These are phyloP conservation scores for Zygosaccharomyces rouxii DNA, from an alignment of 805 yeast genomes.

Conservation along the genomic window DNA sequence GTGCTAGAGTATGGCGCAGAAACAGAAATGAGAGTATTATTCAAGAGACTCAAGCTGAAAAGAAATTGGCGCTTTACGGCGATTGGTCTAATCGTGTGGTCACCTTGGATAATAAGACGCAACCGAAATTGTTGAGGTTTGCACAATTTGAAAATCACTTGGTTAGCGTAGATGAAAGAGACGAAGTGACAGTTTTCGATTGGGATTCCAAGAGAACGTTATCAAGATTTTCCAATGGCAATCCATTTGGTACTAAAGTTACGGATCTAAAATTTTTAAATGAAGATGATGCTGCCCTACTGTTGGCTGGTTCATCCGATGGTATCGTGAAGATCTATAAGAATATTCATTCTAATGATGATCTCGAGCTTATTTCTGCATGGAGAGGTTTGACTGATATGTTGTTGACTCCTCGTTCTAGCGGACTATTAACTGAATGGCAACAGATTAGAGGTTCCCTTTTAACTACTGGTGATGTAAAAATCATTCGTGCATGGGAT, in stretches of 20 bases:
- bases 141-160: slow-evolving; percentile 87
- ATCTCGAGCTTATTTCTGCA: slow-evolving; percentile 65
- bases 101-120: slow-evolving; percentile 65
- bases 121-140: slow-evolving; percentile 73
- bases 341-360: slow-evolving; percentile 55
- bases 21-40: slow-evolving; percentile 83
- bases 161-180: slow-evolving; percentile 77
- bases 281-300: slow-evolving; percentile 85
- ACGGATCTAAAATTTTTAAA: slow-evolving; percentile 83
- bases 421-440: slow-evolving; percentile 90
- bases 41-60: slow-evolving; percentile 85
- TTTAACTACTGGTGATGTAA: slow-evolving; percentile 90
- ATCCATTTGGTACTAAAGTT: slow-evolving; percentile 82
- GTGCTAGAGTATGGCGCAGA: slow-evolving; percentile 81
- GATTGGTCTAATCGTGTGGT: slow-evolving; percentile 70
- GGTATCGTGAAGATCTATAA: slow-evolving; percentile 88
- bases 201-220: slow-evolving; percentile 63
- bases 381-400: slow-evolving; percentile 94
- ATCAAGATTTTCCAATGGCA: slow-evolving; percentile 72
- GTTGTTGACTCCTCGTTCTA: slow-evolving; percentile 70
- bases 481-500: slow-evolving; percentile 90
- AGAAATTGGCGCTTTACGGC: slow-evolving; percentile 74
- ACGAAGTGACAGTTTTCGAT: slow-evolving; percentile 80
- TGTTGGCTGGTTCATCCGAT: slow-evolving; percentile 87
- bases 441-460: slow-evolving; percentile 92